Conservation (phyloP, 1,284 basidiomycete genomes). For the Ceratobasidium theobromae region DNA sequence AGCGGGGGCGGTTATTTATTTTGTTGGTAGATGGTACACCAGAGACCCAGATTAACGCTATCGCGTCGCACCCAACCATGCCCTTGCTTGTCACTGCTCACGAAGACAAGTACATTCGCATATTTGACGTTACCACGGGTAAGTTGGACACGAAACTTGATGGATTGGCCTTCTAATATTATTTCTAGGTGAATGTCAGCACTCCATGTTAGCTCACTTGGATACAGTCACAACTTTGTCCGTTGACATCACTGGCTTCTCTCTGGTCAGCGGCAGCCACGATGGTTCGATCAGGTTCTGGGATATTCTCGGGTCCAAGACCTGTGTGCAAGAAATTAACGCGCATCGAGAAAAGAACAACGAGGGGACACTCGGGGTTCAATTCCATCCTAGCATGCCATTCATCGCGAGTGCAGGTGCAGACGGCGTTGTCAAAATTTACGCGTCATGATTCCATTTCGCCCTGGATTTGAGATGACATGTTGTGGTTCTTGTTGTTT, state of each 20-base stretch:
- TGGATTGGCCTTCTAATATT: neutral
- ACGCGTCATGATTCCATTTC: constrained; percentile 32
- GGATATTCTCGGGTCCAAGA: constrained; percentile 80
- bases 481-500: no score
- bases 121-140: constrained; percentile 86
- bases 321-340: constrained; percentile 88
- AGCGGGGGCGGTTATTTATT: constrained; percentile 1
- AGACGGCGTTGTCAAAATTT: constrained; percentile 92
- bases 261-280: constrained; percentile 86
- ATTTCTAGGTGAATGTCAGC: constrained; percentile 71
- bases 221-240: constrained; percentile 90
- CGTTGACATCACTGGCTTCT: constrained; percentile 83
- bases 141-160: constrained; percentile 40
- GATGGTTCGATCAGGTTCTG: constrained; percentile 95
- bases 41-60: constrained; percentile 83
- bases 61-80: constrained; percentile 90
- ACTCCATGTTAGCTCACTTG: constrained; percentile 88
- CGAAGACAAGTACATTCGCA: constrained; percentile 90
- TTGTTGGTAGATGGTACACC: constrained; percentile 59
- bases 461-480: no score
- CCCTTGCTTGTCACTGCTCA: constrained; percentile 86
- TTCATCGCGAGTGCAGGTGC: constrained; percentile 92
- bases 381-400: constrained; percentile 81
- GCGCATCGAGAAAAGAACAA: constrained; percentile 83
- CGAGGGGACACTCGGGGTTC: constrained; percentile 88